Conservation (phyloP, 306 rosid species). For the Fragaria iinumae region DNA sequence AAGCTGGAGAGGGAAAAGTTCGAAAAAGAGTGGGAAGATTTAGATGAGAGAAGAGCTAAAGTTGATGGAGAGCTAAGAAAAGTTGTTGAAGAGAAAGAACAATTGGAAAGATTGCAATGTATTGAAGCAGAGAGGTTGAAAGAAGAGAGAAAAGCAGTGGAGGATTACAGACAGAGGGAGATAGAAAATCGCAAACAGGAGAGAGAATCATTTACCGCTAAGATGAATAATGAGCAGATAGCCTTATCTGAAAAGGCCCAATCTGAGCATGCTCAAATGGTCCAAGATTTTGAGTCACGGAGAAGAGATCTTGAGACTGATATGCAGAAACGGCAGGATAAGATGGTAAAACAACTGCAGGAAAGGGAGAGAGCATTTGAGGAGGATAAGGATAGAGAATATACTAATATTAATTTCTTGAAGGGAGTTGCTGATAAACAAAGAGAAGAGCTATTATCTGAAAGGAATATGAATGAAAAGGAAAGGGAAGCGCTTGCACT, state of each 20-base stretch:
- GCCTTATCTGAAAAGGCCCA: conserved; percentile 57
- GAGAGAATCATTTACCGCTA: conserved; percentile 60
- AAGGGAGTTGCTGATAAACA: conserved; percentile 58
- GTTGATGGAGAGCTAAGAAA: conserved; percentile 40
- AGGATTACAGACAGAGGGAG: conserved; percentile 55
- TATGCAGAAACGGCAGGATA: conserved; percentile 52
- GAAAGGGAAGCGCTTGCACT: conserved; percentile 53
- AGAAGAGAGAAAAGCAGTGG: conserved; percentile 51
- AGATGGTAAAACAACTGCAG: conserved; percentile 50
- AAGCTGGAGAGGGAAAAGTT: conserved; percentile 74
- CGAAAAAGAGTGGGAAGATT: conserved; percentile 82
- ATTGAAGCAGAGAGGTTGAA: conserved; percentile 65
- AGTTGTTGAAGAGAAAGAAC: conserved; percentile 61
- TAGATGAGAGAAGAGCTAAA: conserved; percentile 71
- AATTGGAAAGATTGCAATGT: conserved; percentile 44
- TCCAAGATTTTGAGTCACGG: conserved; percentile 61
- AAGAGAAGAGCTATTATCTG: conserved; percentile 60
- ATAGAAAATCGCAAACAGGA: conserved; percentile 64
- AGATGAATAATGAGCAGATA: conserved; percentile 53
- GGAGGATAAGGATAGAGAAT: conserved; percentile 66
- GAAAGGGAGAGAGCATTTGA: conserved; percentile 63
- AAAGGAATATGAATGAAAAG: conserved; percentile 46
- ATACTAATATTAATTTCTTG: conserved; percentile 45
- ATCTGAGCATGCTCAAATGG: conserved; percentile 49
- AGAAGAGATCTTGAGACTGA: conserved; percentile 59